Evolutionary conservation across 2,329 filamentous ascomycete species (phyloP).

Genomic region (Aphanoascus verrucosus): DNA sequence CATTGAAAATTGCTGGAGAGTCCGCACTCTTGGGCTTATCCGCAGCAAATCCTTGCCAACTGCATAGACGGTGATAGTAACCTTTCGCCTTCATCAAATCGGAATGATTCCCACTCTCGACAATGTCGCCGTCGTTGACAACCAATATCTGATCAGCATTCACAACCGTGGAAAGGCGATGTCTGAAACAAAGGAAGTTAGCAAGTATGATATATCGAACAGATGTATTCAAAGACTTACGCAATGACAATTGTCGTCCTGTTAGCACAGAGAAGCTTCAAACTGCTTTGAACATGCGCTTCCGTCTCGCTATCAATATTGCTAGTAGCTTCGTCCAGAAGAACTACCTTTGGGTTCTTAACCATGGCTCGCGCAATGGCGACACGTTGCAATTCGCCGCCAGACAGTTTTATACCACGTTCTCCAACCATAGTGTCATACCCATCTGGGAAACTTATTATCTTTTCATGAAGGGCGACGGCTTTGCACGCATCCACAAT

Average conservation of each 20-base stretch:
- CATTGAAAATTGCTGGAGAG: background rate
- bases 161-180: constrained; percentile 58
- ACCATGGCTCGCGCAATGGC: constrained; percentile 40
- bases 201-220: background rate
- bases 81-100: constrained; percentile 49
- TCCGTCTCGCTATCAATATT: constrained; percentile 40
- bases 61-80: constrained; percentile 52
- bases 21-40: background rate
- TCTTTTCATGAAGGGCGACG: constrained; percentile 55
- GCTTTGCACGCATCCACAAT: constrained; percentile 50
- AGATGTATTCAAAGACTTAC: constrained; percentile 31
- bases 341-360: constrained; percentile 34
- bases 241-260: constrained; percentile 46
- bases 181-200: constrained; percentile 31
- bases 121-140: constrained; percentile 50
- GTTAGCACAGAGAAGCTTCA: constrained; percentile 37
- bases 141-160: constrained; percentile 59
- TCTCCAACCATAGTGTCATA: constrained; percentile 42
- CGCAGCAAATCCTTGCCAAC: constrained; percentile 11
- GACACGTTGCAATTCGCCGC: constrained; percentile 43
- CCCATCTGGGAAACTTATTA: constrained; percentile 46
- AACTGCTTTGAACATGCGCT: constrained; percentile 36
- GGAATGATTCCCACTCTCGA: constrained; percentile 54
- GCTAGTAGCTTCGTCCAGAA: constrained; percentile 45
- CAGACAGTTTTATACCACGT: constrained; percentile 40